phyloP scores from a whole-genome alignment of 805 yeast species.

The Hanseniaspora hatyaiensis region DNA sequence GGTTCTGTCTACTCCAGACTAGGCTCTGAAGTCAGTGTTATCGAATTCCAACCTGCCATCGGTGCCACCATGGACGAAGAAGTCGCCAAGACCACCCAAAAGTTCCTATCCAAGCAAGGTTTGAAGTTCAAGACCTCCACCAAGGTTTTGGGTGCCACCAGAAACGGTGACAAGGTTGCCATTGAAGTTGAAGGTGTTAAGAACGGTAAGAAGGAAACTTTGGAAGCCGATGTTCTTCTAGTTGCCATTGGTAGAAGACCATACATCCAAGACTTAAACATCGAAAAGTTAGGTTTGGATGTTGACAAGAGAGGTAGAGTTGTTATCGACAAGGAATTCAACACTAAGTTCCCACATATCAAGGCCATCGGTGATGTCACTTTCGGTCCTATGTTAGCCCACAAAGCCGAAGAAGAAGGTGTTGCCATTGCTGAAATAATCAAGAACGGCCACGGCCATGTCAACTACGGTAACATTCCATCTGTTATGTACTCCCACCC shows the following conservation, averaged over 20 bases:
- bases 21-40: slow-evolving; percentile 88
- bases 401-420: slow-evolving; percentile 99
- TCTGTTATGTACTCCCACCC: slow-evolving; percentile 99
- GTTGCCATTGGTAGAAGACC: slow-evolving; percentile 99
- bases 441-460: slow-evolving; percentile 91
- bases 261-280: slow-evolving; percentile 75
- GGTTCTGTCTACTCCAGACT: slow-evolving; percentile 94
- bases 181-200: slow-evolving; percentile 83
- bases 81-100: slow-evolving; percentile 81
- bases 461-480: slow-evolving; percentile 94
- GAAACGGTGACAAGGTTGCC: slow-evolving; percentile 80
- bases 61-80: slow-evolving; percentile 99
- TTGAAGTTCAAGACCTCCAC: slow-evolving; percentile 84
- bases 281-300: slow-evolving; percentile 82
- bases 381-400: slow-evolving; percentile 98
- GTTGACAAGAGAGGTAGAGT: slow-evolving; percentile 84
- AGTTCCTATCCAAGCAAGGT: slow-evolving; percentile 88
- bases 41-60: slow-evolving; percentile 79
- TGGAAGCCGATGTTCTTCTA: slow-evolving; percentile 84
- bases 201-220: slow-evolving; percentile 61
- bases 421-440: slow-evolving; percentile 95
- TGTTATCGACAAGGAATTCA: slow-evolving; percentile 86
- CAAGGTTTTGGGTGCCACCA: slow-evolving; percentile 75
- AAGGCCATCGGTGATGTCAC: slow-evolving; percentile 98
- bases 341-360: slow-evolving; percentile 84